Base-by-base conservation (phyloP, 2,329 filamentous ascomycete species). In the Curvularia verruculosa region DNA sequence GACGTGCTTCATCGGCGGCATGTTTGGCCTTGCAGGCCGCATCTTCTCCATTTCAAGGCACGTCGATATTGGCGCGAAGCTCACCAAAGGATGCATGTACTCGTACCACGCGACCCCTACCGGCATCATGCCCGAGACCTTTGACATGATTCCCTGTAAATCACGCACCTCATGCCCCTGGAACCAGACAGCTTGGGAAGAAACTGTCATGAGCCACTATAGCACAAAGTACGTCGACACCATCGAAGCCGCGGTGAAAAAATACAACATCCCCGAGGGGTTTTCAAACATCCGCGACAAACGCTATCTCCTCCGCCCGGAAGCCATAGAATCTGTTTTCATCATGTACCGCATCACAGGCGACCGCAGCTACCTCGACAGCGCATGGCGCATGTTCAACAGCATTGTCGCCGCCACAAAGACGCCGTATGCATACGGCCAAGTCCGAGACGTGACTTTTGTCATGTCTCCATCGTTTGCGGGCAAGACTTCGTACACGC, bases 71-170 rank as follows among this genome's bases (percentile, higher is more conserved):
- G 85, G 84, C 21, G 77, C 78, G 47, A 84, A 85, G 66, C 76
- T 87, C 24, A 86, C 84, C 0, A 81, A 86, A 57, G 85, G 84
- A 15, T 88, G 85, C 67, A 81, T 87, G 24, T 87, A 83, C 81
- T 81, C 84, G 6, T 87, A 87, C 67, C 77, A 82, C 51, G 75
- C 80, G 4, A 82, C 83, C 44, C 80, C 81, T 2, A 79, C 82
- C 0, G 85, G 85, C 1, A 81, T 88, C 55, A 87, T 87, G 84
- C 84, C 85, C 0, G 85, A 88, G 64, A 74, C 77, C 24, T 86
- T 86, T 67, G 68, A 79, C 24, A 74, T 85, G 52, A 61, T 83
- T 2, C 78, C 83, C 1, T 88, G 85, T 67, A 58, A 56, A 2
- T 63, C 59, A 1, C 67, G 71, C 1, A 57, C 47, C 1, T 46